Conservation (phyloP, 805 yeast genomes). For the Kazachstania africana region DNA sequence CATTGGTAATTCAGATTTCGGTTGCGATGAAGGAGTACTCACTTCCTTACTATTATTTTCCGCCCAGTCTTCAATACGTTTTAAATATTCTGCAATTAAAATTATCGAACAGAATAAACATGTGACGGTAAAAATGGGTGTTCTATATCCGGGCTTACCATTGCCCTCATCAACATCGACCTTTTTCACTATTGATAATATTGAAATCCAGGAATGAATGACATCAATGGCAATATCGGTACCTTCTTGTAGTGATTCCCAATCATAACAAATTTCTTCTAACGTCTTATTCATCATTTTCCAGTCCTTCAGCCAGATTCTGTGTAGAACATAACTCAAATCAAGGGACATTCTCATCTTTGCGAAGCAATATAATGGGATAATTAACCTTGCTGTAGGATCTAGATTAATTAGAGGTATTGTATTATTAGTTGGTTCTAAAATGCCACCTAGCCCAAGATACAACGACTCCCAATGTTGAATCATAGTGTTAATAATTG, state of each 20-base stretch:
- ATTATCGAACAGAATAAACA: slow-evolving; percentile 49
- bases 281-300: slow-evolving; percentile 46
- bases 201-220: slow-evolving; percentile 59
- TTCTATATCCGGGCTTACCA: slow-evolving; percentile 55
- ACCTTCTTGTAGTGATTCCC: slow-evolving; percentile 56
- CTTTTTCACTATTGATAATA: slow-evolving; percentile 36
- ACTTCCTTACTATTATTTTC: not conserved
- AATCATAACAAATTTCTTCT: slow-evolving; percentile 36
- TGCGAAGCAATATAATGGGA: slow-evolving; percentile 57
- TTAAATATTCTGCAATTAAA: slow-evolving; percentile 48
- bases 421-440: slow-evolving; percentile 36
- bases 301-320: slow-evolving; percentile 61
- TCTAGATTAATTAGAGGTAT: slow-evolving; percentile 33
- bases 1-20: slow-evolving; percentile 16
- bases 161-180: slow-evolving; percentile 27
- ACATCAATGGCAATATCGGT: slow-evolving; percentile 46
- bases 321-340: slow-evolving; percentile 47
- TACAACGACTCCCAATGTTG: slow-evolving; percentile 60
- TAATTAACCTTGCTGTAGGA: slow-evolving; percentile 48
- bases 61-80: slow-evolving; percentile 40
- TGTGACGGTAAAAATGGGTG: slow-evolving; percentile 67
- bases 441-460: slow-evolving; percentile 50
- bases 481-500: slow-evolving; percentile 43
- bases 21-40: slow-evolving; percentile 13
- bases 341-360: slow-evolving; percentile 54